phyloP scores from a whole-genome alignment of 257 asterid genomes.

The Scutellaria minor region DNA sequence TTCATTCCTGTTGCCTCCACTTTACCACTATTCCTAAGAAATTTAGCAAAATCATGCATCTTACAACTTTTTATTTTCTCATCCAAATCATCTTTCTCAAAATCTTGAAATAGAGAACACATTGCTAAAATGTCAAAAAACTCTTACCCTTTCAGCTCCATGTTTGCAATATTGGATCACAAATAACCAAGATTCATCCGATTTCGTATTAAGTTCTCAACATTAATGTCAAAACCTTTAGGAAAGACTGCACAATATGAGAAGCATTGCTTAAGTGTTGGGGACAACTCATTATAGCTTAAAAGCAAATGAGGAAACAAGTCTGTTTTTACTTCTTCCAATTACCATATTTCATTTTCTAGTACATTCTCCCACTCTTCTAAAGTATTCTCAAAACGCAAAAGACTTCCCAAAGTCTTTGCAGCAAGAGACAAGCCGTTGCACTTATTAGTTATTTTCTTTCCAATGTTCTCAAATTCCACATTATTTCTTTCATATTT shows the following conservation, averaged over 20 bases:
- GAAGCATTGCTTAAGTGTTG: slow-evolving; percentile 34
- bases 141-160: slow-evolving; percentile 40
- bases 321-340: slow-evolving; percentile 38
- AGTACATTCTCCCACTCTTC: too few relatives aligned
- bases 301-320: slow-evolving; percentile 28
- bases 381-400: slow-evolving; percentile 35
- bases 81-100: background rate
- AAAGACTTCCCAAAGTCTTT: slow-evolving; percentile 44
- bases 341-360: slow-evolving; percentile 41
- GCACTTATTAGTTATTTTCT: slow-evolving; percentile 8
- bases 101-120: slow-evolving; percentile 30
- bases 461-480: too few relatives aligned
- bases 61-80: background rate
- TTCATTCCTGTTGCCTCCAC: too few relatives aligned
- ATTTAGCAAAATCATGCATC: slow-evolving; percentile 26
- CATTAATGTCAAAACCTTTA: slow-evolving; percentile 43
- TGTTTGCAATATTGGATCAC: slow-evolving; percentile 7
- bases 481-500: too few relatives aligned
- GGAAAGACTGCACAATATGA: too few relatives aligned
- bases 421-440: too few relatives aligned
- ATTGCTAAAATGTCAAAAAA: background rate
- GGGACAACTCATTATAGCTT: slow-evolving; percentile 44
- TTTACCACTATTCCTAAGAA: too few relatives aligned
- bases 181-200: slow-evolving; percentile 59
- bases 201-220: slow-evolving; percentile 41